These are phyloP conservation scores for Aspergillus tubingensis DNA, from an alignment of 2,329 filamentous ascomycete genomes.

Conservation along the genomic window DNA sequence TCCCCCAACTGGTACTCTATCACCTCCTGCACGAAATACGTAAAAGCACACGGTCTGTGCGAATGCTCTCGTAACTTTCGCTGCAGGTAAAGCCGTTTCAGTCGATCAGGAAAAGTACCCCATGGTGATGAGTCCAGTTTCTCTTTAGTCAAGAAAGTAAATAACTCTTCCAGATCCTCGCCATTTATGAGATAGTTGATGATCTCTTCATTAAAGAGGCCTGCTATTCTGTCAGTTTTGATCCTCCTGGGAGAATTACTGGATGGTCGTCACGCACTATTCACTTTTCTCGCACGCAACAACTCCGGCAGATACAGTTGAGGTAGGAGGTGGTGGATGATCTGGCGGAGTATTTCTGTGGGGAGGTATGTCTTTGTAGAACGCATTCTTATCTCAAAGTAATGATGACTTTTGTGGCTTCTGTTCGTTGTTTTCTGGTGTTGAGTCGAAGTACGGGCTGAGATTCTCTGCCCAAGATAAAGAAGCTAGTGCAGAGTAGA, in stretches of 20 bases:
- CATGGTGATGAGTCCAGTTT: background rate
- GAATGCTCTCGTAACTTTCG: background rate
- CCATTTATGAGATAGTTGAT: background rate
- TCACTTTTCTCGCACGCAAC: slow-evolving; percentile 2
- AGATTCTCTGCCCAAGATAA: too few relatives aligned
- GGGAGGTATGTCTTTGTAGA: too few relatives aligned
- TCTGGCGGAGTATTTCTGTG: too few relatives aligned
- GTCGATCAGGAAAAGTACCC: background rate
- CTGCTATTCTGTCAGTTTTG: background rate
- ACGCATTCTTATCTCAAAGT: too few relatives aligned
- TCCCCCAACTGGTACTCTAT: background rate
- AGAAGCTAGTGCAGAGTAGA: too few relatives aligned
- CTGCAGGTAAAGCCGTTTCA: background rate
- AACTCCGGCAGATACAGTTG: background rate
- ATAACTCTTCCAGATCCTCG: background rate
- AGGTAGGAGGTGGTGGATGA: too few relatives aligned
- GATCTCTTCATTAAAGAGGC: background rate
- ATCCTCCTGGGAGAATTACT: background rate
- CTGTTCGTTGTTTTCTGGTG: too few relatives aligned
- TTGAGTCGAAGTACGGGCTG: too few relatives aligned
- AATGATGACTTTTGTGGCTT: too few relatives aligned
- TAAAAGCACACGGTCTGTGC: background rate
- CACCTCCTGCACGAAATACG: background rate
- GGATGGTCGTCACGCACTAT: background rate
- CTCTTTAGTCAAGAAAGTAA: background rate